Evolutionary conservation across 768 basidiomycete genomes (phyloP).

Genomic region (Holtermanniella nyarrowii): DNA sequence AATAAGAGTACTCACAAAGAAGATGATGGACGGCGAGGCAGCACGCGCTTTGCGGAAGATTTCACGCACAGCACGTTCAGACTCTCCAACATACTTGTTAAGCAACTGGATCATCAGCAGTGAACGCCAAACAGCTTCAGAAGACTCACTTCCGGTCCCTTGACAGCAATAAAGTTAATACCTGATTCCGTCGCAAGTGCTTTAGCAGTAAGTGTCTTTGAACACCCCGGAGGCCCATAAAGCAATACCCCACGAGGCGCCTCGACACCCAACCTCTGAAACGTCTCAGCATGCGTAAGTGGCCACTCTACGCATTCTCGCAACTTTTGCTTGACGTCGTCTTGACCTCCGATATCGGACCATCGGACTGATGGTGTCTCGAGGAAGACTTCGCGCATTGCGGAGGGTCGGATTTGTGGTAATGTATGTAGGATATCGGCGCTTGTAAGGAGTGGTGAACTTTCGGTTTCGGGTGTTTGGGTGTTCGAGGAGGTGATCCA

Average conservation of each 20-base stretch:
- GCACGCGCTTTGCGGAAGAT: slow-evolving; percentile 90
- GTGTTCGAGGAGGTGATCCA: slow-evolving; percentile 46
- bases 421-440: slow-evolving; percentile 62
- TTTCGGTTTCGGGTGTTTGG: neutral
- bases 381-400: slow-evolving; percentile 85
- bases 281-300: slow-evolving; percentile 70
- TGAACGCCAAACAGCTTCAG: neutral
- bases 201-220: slow-evolving; percentile 84
- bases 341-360: slow-evolving; percentile 82
- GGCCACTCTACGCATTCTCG: slow-evolving; percentile 95
- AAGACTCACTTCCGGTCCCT: slow-evolving; percentile 77
- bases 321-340: slow-evolving; percentile 67
- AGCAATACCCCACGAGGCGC: slow-evolving; percentile 83
- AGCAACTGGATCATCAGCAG: slow-evolving; percentile 53
- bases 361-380: slow-evolving; percentile 74
- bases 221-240: slow-evolving; percentile 95
- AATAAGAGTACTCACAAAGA: slow-evolving; percentile 68
- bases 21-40: slow-evolving; percentile 88
- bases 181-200: slow-evolving; percentile 89
- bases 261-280: slow-evolving; percentile 72
- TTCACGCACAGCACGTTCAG: slow-evolving; percentile 86
- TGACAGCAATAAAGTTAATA: slow-evolving; percentile 91
- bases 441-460: slow-evolving; percentile 43
- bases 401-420: slow-evolving; percentile 74
- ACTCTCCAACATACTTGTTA: slow-evolving; percentile 96